Base-by-base conservation (phyloP, 768 basidiomycete species). In the Pleurotus tuber-regium region DNA sequence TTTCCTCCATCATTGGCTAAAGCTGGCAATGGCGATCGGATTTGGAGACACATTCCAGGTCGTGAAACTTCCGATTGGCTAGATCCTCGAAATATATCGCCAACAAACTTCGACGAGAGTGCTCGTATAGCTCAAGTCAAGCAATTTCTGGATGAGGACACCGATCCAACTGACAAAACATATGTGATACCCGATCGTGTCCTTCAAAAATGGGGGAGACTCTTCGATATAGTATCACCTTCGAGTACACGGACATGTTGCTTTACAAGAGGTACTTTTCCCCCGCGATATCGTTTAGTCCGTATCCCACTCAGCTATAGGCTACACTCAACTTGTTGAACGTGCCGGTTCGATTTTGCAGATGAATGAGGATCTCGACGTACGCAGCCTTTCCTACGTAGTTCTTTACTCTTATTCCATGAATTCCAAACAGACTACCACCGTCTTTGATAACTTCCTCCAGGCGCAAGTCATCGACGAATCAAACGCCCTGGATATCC, bases 181-280 rank as follows among this genome's bases (percentile, higher is more conserved):
- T 67, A 66, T 55, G 64, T 59, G 18, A 72, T 92, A 9, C 78
- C 86, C 2, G 80, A 85, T 47, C 82, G 77, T 49, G 74, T 88
- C 16, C 66, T 92, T 3, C 58, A 64, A 56, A 89, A 85, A 67
- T 91, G 89, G 86, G 89, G 87, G 2, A 73, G 83, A 23, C 66
- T 91, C 21, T 92, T 92, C 59, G 90, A 92, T 56, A 89, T 92
- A 40, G 86, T 89, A 9, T 62, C 77, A 8, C 86, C 87, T 0
- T 82, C 80, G 8, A 69, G 79, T 24, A 66, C 63, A 30, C 71
- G 86, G 39, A 82, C 81, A 1, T 92, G 90, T 57, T 92, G 90
- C 63, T 92, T 92, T 62, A 92, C 89, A 14, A 70, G 89, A 68
- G 87, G 89, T 88, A 57, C 9, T 55, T 50, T n/a, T 10, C 39